Conservation (phyloP, 805 yeast genomes). For the Sungouiozyma ichnusensis region DNA sequence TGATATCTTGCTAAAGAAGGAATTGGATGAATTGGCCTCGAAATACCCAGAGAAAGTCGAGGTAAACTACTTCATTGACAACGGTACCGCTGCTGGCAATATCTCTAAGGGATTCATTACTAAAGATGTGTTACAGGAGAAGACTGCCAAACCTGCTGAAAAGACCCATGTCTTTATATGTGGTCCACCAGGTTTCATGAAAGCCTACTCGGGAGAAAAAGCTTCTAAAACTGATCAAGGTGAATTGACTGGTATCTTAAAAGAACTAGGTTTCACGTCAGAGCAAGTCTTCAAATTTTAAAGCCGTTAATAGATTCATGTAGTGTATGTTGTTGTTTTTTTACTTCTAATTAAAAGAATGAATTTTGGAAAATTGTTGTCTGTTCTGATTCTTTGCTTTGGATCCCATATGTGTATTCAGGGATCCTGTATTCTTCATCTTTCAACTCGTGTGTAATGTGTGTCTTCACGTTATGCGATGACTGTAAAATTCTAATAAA, state of each 20-base stretch:
- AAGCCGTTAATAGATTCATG: slow-evolving; percentile 5
- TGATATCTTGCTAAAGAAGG: slow-evolving; percentile 75
- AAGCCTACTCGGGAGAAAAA: slow-evolving; percentile 80
- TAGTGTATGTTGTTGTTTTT: neutral
- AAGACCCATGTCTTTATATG: slow-evolving; percentile 76
- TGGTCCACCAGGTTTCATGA: slow-evolving; percentile 91
- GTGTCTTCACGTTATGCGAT: slow-evolving; percentile 3
- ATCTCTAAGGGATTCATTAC: slow-evolving; percentile 52
- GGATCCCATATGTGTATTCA: slow-evolving; percentile 10
- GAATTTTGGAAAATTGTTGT: slow-evolving; percentile 4
- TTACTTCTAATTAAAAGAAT: neutral
- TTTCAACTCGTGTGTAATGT: neutral
- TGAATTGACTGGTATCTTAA: slow-evolving; percentile 77
- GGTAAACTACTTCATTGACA: slow-evolving; percentile 72
- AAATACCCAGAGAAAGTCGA: slow-evolving; percentile 70
- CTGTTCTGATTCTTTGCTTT: slow-evolving; percentile 14
- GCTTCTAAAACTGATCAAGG: slow-evolving; percentile 88
- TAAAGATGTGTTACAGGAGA: slow-evolving; percentile 54
- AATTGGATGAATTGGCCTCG: slow-evolving; percentile 47
- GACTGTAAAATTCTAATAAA: slow-evolving; percentile 18
- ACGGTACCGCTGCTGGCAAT: slow-evolving; percentile 28
- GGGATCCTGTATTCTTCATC: slow-evolving; percentile 10
- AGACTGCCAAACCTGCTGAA: slow-evolving; percentile 57
- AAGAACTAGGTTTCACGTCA: slow-evolving; percentile 79
- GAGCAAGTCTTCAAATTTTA: slow-evolving; percentile 86